Conservation (phyloP, 371 early-diverging fungal species). For the Batrachochytrium dendrobatidis region DNA sequence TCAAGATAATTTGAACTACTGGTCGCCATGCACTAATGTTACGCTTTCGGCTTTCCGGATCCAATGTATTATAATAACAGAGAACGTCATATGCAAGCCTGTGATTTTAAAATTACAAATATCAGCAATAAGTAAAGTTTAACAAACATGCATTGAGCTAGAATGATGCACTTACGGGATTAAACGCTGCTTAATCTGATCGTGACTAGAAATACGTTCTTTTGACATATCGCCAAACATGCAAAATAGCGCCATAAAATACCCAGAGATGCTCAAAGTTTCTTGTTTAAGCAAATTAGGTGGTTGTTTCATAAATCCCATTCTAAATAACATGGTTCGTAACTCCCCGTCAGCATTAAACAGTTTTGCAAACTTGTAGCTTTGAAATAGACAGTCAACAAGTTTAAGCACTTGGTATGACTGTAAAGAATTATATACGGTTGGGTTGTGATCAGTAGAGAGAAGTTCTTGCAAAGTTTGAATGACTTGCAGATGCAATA, state of each 20-base stretch:
- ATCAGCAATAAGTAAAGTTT: neutral
- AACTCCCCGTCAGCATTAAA: slow-evolving; percentile 77
- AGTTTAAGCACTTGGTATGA: slow-evolving; percentile 56
- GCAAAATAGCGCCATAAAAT: slow-evolving; percentile 33
- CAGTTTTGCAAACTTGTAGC: slow-evolving; percentile 71
- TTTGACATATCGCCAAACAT: slow-evolving; percentile 35
- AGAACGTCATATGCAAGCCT: slow-evolving; percentile 31
- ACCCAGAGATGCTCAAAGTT: slow-evolving; percentile 48
- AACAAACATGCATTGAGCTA: neutral
- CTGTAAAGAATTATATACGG: slow-evolving; percentile 54
- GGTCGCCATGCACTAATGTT: slow-evolving; percentile 49
- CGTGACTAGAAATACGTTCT: slow-evolving; percentile 19
- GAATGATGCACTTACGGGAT: slow-evolving; percentile 35
- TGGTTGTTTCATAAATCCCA: slow-evolving; percentile 80
- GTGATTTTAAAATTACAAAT: neutral
- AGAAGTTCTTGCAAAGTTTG: slow-evolving; percentile 68
- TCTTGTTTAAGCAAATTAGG: slow-evolving; percentile 83
- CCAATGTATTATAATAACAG: slow-evolving; percentile 37
- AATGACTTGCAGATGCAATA: slow-evolving; percentile 65
- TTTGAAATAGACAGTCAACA: slow-evolving; percentile 69
- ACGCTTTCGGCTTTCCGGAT: slow-evolving; percentile 42
- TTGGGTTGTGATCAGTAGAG: slow-evolving; percentile 28
- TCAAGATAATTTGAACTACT: slow-evolving; percentile 45
- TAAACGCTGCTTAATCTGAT: slow-evolving; percentile 35
- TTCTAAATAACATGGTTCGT: slow-evolving; percentile 68